Percentiles rank a stretch among this genome's conserved stretches.
Evolutionary conservation across 192 early-diverging fungal genomes (phyloP).

Genomic region (Entophlyctis luteolus): DNA sequence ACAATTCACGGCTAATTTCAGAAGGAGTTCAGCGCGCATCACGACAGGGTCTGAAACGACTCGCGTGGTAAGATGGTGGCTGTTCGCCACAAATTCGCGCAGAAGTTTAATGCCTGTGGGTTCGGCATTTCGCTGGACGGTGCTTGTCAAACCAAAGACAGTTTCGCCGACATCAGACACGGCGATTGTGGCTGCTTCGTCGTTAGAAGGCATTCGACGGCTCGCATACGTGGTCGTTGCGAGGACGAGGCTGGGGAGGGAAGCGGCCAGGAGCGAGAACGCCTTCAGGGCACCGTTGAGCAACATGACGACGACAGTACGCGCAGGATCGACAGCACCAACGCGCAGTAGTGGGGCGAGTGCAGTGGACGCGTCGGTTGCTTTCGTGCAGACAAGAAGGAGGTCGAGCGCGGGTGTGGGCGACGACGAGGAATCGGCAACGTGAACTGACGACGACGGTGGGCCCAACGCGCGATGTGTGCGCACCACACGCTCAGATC

Average conservation of each 20-base stretch:
- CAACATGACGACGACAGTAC: conserved; percentile 14
- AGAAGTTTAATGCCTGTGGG: background rate
- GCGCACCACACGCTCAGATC: background rate
- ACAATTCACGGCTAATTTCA: conserved; percentile 26
- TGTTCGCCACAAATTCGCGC: background rate
- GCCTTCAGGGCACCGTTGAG: conserved; percentile 12
- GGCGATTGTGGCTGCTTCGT: background rate
- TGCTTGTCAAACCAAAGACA: conserved; percentile 11
- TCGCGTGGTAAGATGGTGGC: background rate
- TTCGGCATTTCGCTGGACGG: background rate
- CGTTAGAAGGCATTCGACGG: conserved; percentile 1
- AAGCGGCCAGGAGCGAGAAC: background rate
- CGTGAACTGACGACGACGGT: background rate
- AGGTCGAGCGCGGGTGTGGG: background rate
- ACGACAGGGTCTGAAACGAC: background rate
- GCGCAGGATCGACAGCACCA: background rate
- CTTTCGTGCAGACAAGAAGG: conserved; percentile 17
- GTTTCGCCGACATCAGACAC: conserved; percentile 15
- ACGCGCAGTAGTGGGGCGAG: background rate
- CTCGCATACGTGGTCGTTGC: background rate
- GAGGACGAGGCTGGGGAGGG: conserved; percentile 15
- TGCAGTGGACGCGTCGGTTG: background rate
- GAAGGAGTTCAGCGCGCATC: background rate
- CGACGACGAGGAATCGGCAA: background rate
- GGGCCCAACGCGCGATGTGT: background rate